Base-by-base conservation (phyloP, 78 protist genomes). In the Speleostelium caveatum region DNA sequence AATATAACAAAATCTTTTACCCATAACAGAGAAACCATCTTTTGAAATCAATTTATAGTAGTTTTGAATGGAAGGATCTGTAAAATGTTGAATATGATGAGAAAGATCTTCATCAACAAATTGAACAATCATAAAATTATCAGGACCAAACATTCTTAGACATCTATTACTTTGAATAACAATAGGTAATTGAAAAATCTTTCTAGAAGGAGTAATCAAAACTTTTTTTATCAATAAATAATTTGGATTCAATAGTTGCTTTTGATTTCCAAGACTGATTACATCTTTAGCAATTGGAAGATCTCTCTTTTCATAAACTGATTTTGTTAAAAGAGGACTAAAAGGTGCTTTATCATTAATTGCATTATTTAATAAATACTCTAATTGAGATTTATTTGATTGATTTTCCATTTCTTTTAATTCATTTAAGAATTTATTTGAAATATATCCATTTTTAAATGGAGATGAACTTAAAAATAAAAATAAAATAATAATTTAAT, bases 201-300 rank as follows among this genome's bases (percentile, higher is more conserved):
- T 69, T 30, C 91, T 26, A 60, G 49, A 63, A 6, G 77, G 91
- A 6, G 91, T 83, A 10, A 83, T 35, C 3, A 41, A 38, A 5
- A 71, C 79, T 0, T 59, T 73, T 10, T 73, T 72, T 1, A 69
- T 30, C 73, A 17, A 45, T 5, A 35, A 2, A 45, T 30, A 33
- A 10, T 83, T 33, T 8, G 55, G 55, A 8, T 45, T 28, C 49
- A 55, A 12, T 17, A 16, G n/a, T n/a, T 24, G 53, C 35, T 41
- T 68, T 10, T 39, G n/a, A 45, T 10, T 45, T 10, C 10, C n/a
- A 45, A 45, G 10, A 45, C 53, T 45, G 10, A 14, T 45, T n/a
- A n/a, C n/a, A n/a, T n/a, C n/a, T n/a, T n/a, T n/a, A n/a, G n/a
- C n/a, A n/a, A n/a, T n/a, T n/a, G n/a, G n/a, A n/a, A n/a, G n/a